Conservation (phyloP, 768 basidiomycete species). For the Daedaleopsis nitida region DNA sequence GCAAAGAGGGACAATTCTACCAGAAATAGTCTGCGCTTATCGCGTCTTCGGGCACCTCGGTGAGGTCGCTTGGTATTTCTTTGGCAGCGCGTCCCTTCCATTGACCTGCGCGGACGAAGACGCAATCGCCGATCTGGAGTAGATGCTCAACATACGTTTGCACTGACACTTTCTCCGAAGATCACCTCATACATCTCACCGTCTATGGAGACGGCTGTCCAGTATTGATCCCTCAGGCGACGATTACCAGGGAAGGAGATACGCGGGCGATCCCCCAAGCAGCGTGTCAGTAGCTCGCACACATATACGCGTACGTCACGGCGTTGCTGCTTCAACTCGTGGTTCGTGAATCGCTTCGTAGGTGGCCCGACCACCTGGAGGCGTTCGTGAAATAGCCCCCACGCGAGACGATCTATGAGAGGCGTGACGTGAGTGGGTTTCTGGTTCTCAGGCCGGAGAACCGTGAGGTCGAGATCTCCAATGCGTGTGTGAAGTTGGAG, state of each 20-base stretch:
- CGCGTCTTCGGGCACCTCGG: slow-evolving; percentile 39
- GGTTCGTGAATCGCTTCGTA: slow-evolving; percentile 25
- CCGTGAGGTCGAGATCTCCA: slow-evolving; percentile 56
- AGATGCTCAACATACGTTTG: not conserved
- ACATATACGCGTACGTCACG: slow-evolving; percentile 3
- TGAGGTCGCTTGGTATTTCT: slow-evolving; percentile 34
- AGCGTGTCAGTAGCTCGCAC: slow-evolving; percentile 3
- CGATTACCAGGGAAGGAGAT: slow-evolving; percentile 3
- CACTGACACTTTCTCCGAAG: not conserved
- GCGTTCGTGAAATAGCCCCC: slow-evolving; percentile 54
- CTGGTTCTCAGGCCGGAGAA: slow-evolving; percentile 57
- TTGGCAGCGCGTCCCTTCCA: slow-evolving; percentile 35
- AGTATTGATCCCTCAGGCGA: slow-evolving; percentile 20
- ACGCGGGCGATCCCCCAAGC: not conserved
- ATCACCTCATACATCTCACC: slow-evolving; percentile 38
- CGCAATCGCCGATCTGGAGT: slow-evolving; percentile 61
- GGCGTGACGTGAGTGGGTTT: slow-evolving; percentile 65
- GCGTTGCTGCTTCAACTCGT: slow-evolving; percentile 1
- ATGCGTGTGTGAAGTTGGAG: not conserved
- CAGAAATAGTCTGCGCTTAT: slow-evolving; percentile 65
- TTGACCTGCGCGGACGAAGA: slow-evolving; percentile 49
- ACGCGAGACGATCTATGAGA: slow-evolving; percentile 52
- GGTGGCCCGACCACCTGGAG: slow-evolving; percentile 55
- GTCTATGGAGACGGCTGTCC: slow-evolving; percentile 45
- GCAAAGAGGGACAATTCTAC: slow-evolving; percentile 34